Evolutionary conservation across 2,329 filamentous ascomycete species (phyloP), one percentile per base, ranked within the genome.

Genomic region (Calcarisporium arbuscula): DNA sequence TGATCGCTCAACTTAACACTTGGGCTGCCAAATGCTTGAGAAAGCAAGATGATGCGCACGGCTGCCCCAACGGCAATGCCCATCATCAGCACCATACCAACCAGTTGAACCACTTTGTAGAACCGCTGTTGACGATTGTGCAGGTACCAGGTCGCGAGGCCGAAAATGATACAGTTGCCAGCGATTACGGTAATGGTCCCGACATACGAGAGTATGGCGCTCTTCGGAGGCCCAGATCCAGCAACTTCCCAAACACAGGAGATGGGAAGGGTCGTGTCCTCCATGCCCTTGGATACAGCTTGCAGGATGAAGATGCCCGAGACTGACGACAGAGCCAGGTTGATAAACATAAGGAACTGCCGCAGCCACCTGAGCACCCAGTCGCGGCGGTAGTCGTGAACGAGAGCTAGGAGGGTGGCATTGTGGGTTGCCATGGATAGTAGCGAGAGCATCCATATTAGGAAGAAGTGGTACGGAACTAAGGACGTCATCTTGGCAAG

Each of bases 391-490:
- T 80, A 81, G 48, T 82, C 77, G 49, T 73, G 72, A 2, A 78
- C 74, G 21, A 83, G 66, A 2, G 75, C 76, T n/a, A 83, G 64
- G 12, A 83, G 60, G 0, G 77, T 76, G 5, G 74, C 67, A 39
- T 81, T 77, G 53, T 83, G 79, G 4, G 79, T 80, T 1, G 76
- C 74, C 43, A 76, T 81, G 12, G 76, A 76, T 7, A 83, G 62
- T 10, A 81, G 57, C 0, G 74, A 76, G 3, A 83, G 60, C 61
- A 82, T 78, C 79, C 78, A 83, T 44, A 83, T 72, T 35, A 82
- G 68, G 60, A 82, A 82, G 61, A 83, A 82, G 56, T 84, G 79
- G 51, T 84, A 84, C 0, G 77, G 70, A 0, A 79, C 67, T 52
- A 83, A 69, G 5, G 62, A 62, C 29, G 67, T 57, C 50, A 74